Evolutionary conservation across 768 basidiomycete species (phyloP).

Genomic region (Leccinum subtestaceum): DNA sequence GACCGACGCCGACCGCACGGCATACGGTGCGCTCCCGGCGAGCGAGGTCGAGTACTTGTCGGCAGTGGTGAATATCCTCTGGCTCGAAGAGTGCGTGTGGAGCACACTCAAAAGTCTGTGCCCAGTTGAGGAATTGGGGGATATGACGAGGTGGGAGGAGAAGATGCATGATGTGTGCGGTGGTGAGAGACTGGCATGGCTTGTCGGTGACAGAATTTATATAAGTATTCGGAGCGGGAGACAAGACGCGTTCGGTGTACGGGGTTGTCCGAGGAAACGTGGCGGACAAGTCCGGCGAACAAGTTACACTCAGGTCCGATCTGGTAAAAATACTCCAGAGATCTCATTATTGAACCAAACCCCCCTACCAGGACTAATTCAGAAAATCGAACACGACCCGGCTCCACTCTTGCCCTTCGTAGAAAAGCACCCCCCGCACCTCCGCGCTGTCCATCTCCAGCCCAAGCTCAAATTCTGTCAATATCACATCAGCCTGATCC

Average conservation of each 20-base stretch:
- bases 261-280: not conserved
- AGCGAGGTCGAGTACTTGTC: constrained; percentile 77
- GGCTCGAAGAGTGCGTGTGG: constrained; percentile 79
- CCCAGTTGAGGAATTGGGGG: constrained; percentile 77
- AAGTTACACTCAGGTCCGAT: not conserved
- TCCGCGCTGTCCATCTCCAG: constrained; percentile 84
- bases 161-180: constrained; percentile 24
- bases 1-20: constrained; percentile 85
- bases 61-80: constrained; percentile 62
- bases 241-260: not conserved
- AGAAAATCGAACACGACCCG: constrained; percentile 63
- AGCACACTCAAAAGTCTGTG: constrained; percentile 65
- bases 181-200: not conserved
- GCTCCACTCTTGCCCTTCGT: constrained; percentile 78
- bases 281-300: constrained; percentile 1
- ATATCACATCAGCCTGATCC: not conserved
- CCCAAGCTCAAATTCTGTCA: constrained; percentile 76
- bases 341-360: not conserved
- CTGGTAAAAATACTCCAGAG: not conserved
- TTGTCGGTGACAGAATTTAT: not conserved
- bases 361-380: constrained; percentile 13
- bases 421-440: constrained; percentile 65
- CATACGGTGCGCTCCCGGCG: constrained; percentile 66
- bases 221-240: not conserved
- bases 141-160: constrained; percentile 8